Evolutionary conservation across 1,284 basidiomycete genomes (phyloP).

Genomic region (Malassezia arunalokei): DNA sequence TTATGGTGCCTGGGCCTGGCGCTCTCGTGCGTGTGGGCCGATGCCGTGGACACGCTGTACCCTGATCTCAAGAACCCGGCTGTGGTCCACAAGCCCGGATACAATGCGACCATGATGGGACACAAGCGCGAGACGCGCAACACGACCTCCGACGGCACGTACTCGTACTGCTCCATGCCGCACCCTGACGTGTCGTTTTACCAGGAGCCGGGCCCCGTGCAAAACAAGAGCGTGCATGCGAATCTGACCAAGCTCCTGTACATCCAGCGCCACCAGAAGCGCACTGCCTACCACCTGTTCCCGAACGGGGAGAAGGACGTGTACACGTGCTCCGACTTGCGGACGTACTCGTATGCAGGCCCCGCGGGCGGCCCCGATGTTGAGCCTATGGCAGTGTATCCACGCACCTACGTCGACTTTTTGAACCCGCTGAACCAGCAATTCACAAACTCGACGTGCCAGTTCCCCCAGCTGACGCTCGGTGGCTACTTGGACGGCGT

Average conservation of each 20-base stretch:
- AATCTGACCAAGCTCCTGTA: constrained; percentile 3
- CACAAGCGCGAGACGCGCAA: not conserved
- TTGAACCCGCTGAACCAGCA: constrained; percentile 1
- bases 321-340: constrained; percentile 2
- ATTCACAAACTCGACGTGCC: constrained; percentile 11
- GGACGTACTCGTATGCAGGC: not conserved
- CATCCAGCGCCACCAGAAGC: constrained; percentile 13
- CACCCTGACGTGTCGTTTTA: not conserved
- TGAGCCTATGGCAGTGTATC: constrained; percentile 2
- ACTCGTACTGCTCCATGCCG: constrained; percentile 14
- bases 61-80: constrained; percentile 1
- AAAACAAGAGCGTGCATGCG: constrained; percentile 2
- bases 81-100: not conserved
- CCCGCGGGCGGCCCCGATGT: not conserved
- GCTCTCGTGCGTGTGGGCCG: not conserved
- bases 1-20: not conserved
- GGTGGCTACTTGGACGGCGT: constrained; percentile 12
- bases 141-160: constrained; percentile 4
- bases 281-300: constrained; percentile 10
- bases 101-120: constrained; percentile 1
- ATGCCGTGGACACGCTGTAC: not conserved
- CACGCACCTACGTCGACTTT: constrained; percentile 2
- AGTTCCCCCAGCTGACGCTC: constrained; percentile 8
- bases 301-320: constrained; percentile 4
- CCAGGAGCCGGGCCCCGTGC: constrained; percentile 5